phyloP scores from a whole-genome alignment of 1,284 basidiomycete genomes.

The Lentinus polychrous region DNA sequence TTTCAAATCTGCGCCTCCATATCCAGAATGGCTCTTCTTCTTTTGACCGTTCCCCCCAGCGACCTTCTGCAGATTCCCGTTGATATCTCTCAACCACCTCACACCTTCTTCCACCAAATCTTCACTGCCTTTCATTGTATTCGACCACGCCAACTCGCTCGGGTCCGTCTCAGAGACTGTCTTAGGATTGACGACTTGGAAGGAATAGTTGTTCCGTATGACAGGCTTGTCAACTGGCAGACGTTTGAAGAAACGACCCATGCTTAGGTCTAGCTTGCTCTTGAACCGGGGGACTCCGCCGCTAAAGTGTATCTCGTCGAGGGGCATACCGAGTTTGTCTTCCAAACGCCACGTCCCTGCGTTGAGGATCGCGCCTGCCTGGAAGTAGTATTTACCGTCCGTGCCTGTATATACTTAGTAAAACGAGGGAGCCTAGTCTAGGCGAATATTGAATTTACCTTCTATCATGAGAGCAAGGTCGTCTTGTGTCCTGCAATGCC shows the following conservation, averaged over 20 bases:
- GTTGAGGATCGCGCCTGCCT: conserved; percentile 63
- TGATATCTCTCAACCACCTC: neutral
- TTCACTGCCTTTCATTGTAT: conserved; percentile 59
- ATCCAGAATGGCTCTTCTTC: neutral
- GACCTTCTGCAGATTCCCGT: conserved; percentile 11
- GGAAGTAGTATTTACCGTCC: conserved; percentile 67
- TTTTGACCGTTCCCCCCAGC: conserved; percentile 1
- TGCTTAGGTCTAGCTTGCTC: conserved; percentile 56
- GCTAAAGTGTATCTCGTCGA: conserved; percentile 67
- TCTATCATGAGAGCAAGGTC: conserved; percentile 76
- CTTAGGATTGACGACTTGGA: conserved; percentile 44
- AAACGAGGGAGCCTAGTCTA: conserved; percentile 1
- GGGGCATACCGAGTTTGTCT: conserved; percentile 68
- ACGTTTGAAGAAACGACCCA: conserved; percentile 66
- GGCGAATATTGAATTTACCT: conserved; percentile 31
- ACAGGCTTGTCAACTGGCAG: conserved; percentile 64
- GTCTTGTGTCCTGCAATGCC: conserved; percentile 48
- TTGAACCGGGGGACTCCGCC: conserved; percentile 67
- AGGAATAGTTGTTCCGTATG: conserved; percentile 65
- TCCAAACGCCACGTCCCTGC: conserved; percentile 72
- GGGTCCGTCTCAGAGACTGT: conserved; percentile 37
- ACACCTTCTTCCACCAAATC: conserved; percentile 28
- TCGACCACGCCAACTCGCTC: conserved; percentile 64
- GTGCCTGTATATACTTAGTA: conserved; percentile 30
- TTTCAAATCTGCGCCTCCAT: conserved; percentile 3